Conservation (phyloP, 495 filamentous ascomycete species). For the Penicillium paradoxum region DNA sequence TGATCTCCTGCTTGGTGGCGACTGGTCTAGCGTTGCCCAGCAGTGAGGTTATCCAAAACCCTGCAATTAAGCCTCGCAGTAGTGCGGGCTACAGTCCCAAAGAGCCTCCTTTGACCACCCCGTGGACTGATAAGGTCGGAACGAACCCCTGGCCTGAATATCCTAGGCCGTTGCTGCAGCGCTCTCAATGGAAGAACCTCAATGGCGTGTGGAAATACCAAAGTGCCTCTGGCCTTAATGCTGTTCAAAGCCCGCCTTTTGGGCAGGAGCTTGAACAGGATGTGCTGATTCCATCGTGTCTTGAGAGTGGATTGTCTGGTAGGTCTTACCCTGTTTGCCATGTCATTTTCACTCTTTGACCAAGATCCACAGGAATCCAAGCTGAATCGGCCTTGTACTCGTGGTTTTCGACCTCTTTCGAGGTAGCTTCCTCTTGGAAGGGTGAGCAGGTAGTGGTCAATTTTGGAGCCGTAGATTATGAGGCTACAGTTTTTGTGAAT, state of each 20-base stretch:
- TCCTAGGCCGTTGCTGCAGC: slow-evolving; percentile 56
- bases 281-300: slow-evolving; percentile 59
- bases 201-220: slow-evolving; percentile 66
- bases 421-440: slow-evolving; percentile 45
- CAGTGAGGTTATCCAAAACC: not conserved
- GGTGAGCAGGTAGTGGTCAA: slow-evolving; percentile 50
- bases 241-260: slow-evolving; percentile 39
- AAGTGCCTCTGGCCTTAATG: slow-evolving; percentile 35
- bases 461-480: slow-evolving; percentile 65
- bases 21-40: slow-evolving; percentile 15
- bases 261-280: slow-evolving; percentile 38
- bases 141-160: slow-evolving; percentile 64
- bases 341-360: slow-evolving; percentile 1
- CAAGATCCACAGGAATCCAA: slow-evolving; percentile 47
- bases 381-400: slow-evolving; percentile 44
- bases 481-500: slow-evolving; percentile 62
- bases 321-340: not conserved
- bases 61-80: slow-evolving; percentile 12
- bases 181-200: slow-evolving; percentile 55
- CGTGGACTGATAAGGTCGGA: slow-evolving; percentile 58
- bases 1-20: slow-evolving; percentile 13
- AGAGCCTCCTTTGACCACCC: slow-evolving; percentile 50
- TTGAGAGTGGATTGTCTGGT: slow-evolving; percentile 55
- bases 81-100: slow-evolving; percentile 23
- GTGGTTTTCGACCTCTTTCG: slow-evolving; percentile 57